A percentile compares a stretch with the other conserved stretches of the same genome.
Conservation (phyloP, 176 grass and related monocot genomes). For the Phoenix dactylifera region DNA sequence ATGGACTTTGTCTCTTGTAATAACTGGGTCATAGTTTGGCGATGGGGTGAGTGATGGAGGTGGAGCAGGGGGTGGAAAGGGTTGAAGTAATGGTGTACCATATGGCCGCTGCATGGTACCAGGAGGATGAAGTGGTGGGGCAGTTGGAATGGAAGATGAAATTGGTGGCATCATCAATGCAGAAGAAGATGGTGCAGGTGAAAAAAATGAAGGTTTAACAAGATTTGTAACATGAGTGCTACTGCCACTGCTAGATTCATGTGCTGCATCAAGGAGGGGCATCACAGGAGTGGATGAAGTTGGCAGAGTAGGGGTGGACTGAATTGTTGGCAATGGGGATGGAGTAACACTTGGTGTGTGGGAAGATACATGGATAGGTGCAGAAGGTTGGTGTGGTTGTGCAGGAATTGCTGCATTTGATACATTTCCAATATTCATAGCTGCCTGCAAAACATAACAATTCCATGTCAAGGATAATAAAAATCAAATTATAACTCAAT, state of each 20-base stretch:
- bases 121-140: slow-evolving; percentile 8
- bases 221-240: slow-evolving; percentile 3
- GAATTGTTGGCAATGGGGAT: slow-evolving; percentile 1
- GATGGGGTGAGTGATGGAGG: slow-evolving; percentile 2
- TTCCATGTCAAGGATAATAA: background rate
- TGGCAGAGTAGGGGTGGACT: slow-evolving; percentile 1
- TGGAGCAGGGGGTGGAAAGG: slow-evolving; percentile 12
- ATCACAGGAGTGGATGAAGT: slow-evolving; percentile 5
- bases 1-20: slow-evolving; percentile 16
- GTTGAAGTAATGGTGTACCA: slow-evolving; percentile 12
- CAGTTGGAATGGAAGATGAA: background rate
- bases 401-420: slow-evolving; percentile 1
- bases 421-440: slow-evolving; percentile 14
- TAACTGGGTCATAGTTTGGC: background rate
- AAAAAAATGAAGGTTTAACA: slow-evolving; percentile 12
- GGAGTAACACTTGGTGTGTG: slow-evolving; percentile 10
- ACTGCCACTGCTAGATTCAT: slow-evolving; percentile 1
- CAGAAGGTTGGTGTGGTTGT: background rate
- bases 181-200: slow-evolving; percentile 1
- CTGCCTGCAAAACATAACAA: slow-evolving; percentile 2
- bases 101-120: slow-evolving; percentile 15
- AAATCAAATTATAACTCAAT: background rate
- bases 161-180: background rate
- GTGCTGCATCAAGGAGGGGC: background rate
- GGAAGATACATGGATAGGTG: background rate